A percentile compares a stretch with the other conserved stretches of the same genome.
Conservation (phyloP, 2,329 filamentous ascomycete genomes). For the Venturia aucupariae region DNA sequence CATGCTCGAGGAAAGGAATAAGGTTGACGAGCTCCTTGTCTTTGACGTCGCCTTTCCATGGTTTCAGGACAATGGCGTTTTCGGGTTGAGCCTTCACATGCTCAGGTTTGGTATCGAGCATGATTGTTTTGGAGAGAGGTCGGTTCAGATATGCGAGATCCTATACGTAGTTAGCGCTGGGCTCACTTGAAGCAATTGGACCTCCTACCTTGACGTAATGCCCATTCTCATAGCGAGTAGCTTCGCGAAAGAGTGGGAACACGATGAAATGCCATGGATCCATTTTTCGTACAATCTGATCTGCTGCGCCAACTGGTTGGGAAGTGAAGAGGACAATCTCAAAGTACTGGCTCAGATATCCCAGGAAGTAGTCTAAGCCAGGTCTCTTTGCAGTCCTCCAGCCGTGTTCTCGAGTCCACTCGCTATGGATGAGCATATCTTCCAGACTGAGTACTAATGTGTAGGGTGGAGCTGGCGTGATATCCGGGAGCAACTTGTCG, state of each 20-base stretch:
- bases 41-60: conserved; percentile 75
- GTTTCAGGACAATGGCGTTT: conserved; percentile 84
- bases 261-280: conserved; percentile 93
- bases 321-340: conserved; percentile 94
- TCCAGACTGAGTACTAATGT: conserved; percentile 89
- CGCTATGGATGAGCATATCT: conserved; percentile 87
- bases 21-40: conserved; percentile 81
- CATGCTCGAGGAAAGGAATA: conserved; percentile 95
- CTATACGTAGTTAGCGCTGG: conserved; percentile 34
- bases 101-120: conserved; percentile 76
- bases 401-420: conserved; percentile 88
- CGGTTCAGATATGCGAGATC: conserved; percentile 97
- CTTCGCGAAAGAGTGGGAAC: conserved; percentile 91
- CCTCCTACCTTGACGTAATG: conserved; percentile 79
- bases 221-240: conserved; percentile 93
- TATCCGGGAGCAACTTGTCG: conserved; percentile 79
- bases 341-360: conserved; percentile 95
- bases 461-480: conserved; percentile 63
- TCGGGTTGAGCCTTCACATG: conserved; percentile 90
- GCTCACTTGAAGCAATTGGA: conserved; percentile 3
- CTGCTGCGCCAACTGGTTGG: conserved; percentile 72
- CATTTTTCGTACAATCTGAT: conserved; percentile 83
- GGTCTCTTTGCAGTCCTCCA: conserved; percentile 94
- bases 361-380: conserved; percentile 92
- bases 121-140: conserved; percentile 87